Base-by-base conservation (phyloP, 2,329 filamentous ascomycete genomes). In the Botrytis galanthina region DNA sequence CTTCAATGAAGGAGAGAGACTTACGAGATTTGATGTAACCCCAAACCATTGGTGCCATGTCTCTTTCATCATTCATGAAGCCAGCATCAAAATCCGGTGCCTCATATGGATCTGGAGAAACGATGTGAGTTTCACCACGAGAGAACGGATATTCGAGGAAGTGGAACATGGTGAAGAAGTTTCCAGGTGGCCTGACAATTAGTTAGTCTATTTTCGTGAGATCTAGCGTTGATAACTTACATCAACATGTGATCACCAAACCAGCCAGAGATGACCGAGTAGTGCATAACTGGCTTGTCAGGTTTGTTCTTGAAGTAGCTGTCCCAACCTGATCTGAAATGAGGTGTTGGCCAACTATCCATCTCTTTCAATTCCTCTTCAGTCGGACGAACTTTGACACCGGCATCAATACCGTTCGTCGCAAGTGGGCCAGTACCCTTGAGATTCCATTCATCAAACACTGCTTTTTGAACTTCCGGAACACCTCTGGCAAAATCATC, bases 271-370 rank as follows among this genome's bases (percentile, higher is more conserved):
- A 95, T 94, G 72, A 94, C 88, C 1, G 87, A 91, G 83, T 95
- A 95, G 80, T 95, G 93, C 92, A 95, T 95, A 61, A 95, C 92
- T 0, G 92, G 93, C 86, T 95, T 95, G 82, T 95, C 92, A 1
- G 92, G 92, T 84, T 94, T 94, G 80, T 95, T 83, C 84, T 93
- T 92, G 83, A 95, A 95, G 84, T 95, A 95, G 71, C 88, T 90
- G 78, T 95, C 89, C 92, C 92, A 95, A 3, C 92, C 92, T 10
- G 88, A 87, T 63, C 86, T 87, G 84, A 95, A 95, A 71, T 93
- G 90, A 18, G 89, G 89, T 66, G 89, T 93, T 0, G 92, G 92
- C 91, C 92, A 85, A 7, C 88, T 78, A 0, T 87, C 87, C 3
- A 91, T 83, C 3, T 83, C 82, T 14, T 82, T 83, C 12, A 88